Base-by-base conservation (phyloP, 352 stramenopile species). In the Globisporangium spinosum region DNA sequence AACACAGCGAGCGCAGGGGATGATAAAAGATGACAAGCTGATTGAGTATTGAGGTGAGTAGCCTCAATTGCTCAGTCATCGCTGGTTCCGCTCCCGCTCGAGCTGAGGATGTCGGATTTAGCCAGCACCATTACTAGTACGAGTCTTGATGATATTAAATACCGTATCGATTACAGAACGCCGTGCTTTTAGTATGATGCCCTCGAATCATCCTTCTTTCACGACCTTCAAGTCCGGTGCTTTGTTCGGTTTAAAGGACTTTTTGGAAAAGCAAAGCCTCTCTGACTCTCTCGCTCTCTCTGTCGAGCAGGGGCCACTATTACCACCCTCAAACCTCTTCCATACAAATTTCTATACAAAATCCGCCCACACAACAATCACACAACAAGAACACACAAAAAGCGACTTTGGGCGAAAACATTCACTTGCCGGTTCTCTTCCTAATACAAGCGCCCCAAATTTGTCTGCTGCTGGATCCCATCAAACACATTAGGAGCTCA, bases 291-390 rank as follows among this genome's bases (percentile, higher is more conserved):
- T 62, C 10, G 17, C 8, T 47, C 56, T 55, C 59, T 58, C 43
- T 65, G 10, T 65, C 60, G 22, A 34, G 40, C 13, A 57, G 43
- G n/a, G 60, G 27, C 60, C 45, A 58, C 17, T 65, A 65, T 49
- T 65, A 2, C 10, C 17, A 15, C 0, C 0, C 4, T 5, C 29
- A 27, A 45, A 49, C 49, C 9, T 35, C 23, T 64, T 34, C 15
- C 58, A 45, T 64, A 64, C 59, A 64, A 64, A 64, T 5, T 38
- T 27, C 27, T 34, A 65, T 49, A 65, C 40, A 65, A 65, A 57
- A 43, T 10, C 35, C 35, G 3, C 20, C 5, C 10, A 38, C 58
- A 55, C 58, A 55, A 51, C 27, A 32, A 32, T 55, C 58, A 49
- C 23, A 61, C 56, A 38, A 64, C 58, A 58, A 43, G 10, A 43